Conservation (phyloP, 1,284 basidiomycete species). For the Trichosporon faecale region DNA sequence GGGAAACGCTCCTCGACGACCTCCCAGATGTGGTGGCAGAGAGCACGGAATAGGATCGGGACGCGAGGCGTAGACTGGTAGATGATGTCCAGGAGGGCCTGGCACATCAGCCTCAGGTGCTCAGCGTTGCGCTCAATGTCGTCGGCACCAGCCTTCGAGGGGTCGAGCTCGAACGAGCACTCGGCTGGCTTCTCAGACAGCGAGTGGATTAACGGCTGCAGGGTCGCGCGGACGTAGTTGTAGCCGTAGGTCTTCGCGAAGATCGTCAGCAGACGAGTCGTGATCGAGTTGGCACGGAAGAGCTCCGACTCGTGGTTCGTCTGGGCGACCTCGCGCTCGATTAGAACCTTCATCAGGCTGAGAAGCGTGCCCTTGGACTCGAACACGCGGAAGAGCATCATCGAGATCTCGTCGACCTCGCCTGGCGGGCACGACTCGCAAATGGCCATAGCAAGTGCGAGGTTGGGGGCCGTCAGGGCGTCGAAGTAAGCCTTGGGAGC, state of each 20-base stretch:
- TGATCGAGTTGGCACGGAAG: slow-evolving; percentile 82
- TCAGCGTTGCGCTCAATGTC: slow-evolving; percentile 67
- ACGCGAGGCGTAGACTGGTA: slow-evolving; percentile 66
- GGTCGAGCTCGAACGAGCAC: slow-evolving; percentile 75
- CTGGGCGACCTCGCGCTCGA: slow-evolving; percentile 74
- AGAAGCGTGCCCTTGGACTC: slow-evolving; percentile 69
- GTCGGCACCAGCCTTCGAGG: slow-evolving; percentile 60
- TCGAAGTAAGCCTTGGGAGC: slow-evolving; percentile 38
- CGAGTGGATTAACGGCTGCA: slow-evolving; percentile 70
- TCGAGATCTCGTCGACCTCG: slow-evolving; percentile 74
- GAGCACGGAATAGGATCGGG: slow-evolving; percentile 79
- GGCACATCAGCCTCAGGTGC: slow-evolving; percentile 70
- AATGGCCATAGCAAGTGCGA: slow-evolving; percentile 69
- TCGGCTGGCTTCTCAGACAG: slow-evolving; percentile 70
- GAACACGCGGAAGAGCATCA: slow-evolving; percentile 80
- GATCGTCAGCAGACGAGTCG: slow-evolving; percentile 74
- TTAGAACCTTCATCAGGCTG: slow-evolving; percentile 72
- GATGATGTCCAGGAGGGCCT: slow-evolving; percentile 72
- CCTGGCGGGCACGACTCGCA: slow-evolving; percentile 74
- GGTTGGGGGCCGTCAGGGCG: slow-evolving; percentile 35
- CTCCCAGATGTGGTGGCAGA: slow-evolving; percentile 77
- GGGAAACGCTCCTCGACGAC: slow-evolving; percentile 78
- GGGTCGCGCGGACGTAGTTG: slow-evolving; percentile 73
- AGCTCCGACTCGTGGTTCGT: slow-evolving; percentile 73
- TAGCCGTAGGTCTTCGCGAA: slow-evolving; percentile 85